These are phyloP conservation scores for Quercus mongolica DNA, from an alignment of 306 rosid genomes.

Conservation along the genomic window DNA sequence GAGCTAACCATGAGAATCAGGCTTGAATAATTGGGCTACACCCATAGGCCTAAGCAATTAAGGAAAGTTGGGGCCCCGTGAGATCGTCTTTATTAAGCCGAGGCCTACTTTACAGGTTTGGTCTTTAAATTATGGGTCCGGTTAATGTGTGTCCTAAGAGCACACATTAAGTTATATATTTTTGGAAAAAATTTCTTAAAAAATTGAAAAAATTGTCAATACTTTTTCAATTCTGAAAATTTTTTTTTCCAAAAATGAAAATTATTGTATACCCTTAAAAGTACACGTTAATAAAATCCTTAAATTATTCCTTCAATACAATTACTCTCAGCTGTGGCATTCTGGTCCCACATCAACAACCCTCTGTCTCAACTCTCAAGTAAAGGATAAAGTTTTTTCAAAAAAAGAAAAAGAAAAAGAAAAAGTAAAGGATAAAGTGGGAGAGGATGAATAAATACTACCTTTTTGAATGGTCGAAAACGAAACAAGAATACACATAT, in stretches of 20 bases:
- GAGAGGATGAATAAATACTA: not conserved
- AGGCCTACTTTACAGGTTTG: not conserved
- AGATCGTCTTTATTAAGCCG: not conserved
- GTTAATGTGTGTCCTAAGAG: too few relatives aligned
- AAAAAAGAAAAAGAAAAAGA: too few relatives aligned
- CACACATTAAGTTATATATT: too few relatives aligned
- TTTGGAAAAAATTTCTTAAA: too few relatives aligned
- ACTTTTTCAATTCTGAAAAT: too few relatives aligned
- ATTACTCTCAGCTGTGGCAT: not conserved
- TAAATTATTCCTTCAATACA: not conserved
- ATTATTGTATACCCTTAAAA: too few relatives aligned
- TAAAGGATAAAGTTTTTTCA: conserved; percentile 13
- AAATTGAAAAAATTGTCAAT: too few relatives aligned
- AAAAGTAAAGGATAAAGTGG: conserved; percentile 23
- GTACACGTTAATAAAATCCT: too few relatives aligned
- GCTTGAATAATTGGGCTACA: too few relatives aligned
- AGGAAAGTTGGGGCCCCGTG: not conserved
- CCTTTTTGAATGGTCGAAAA: conserved; percentile 20
- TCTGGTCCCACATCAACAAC: not conserved
- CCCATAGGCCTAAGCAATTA: not conserved
- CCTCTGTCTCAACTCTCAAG: not conserved
- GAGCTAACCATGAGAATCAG: too few relatives aligned
- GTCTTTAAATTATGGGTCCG: not conserved
- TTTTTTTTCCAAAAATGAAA: too few relatives aligned
- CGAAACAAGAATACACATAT: not conserved